phyloP scores from a whole-genome alignment of 352 stramenopile species.

The Elongisporangium senticosum region DNA sequence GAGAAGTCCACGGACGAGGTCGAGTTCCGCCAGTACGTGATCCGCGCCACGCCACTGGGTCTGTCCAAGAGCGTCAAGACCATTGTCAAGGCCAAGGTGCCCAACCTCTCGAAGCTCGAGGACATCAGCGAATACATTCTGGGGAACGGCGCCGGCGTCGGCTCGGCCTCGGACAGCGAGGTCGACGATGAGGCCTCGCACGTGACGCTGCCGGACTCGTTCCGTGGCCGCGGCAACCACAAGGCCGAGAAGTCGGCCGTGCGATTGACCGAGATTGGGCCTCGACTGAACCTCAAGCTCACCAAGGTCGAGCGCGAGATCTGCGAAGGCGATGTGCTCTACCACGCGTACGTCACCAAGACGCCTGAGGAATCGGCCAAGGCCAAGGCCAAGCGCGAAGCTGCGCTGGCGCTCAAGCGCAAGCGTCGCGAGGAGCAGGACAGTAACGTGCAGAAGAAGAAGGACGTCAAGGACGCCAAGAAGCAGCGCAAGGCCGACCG shows the following conservation, averaged over 20 bases:
- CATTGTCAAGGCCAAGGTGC: slow-evolving; percentile 91
- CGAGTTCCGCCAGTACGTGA: slow-evolving; percentile 97
- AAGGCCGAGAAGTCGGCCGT: slow-evolving; percentile 91
- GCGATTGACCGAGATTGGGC: slow-evolving; percentile 95
- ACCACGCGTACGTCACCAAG: slow-evolving; percentile 93
- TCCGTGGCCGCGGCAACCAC: slow-evolving; percentile 89
- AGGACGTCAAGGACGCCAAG: slow-evolving; percentile 73
- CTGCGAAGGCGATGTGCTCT: slow-evolving; percentile 95
- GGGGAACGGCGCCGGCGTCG: slow-evolving; percentile 66
- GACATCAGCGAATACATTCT: slow-evolving; percentile 97
- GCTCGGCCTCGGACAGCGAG: slow-evolving; percentile 91
- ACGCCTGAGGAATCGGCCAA: slow-evolving; percentile 76
- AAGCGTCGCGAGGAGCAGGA: slow-evolving; percentile 87
- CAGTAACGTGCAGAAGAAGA: slow-evolving; percentile 85
- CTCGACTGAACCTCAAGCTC: slow-evolving; percentile 91
- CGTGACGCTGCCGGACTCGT: slow-evolving; percentile 91
- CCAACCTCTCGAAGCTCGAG: slow-evolving; percentile 92
- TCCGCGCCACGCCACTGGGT: slow-evolving; percentile 92
- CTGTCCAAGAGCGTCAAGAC: slow-evolving; percentile 89
- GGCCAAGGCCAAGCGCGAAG: slow-evolving; percentile 75
- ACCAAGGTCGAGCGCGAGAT: slow-evolving; percentile 97
- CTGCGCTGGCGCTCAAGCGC: slow-evolving; percentile 64
- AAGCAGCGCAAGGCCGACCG: slow-evolving; percentile 66
- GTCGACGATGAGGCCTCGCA: slow-evolving; percentile 92
- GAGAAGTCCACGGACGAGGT: slow-evolving; percentile 90